Evolutionary conservation across 345 rosid species (phyloP).

Genomic region (Psidium friedrichsthalianum): DNA sequence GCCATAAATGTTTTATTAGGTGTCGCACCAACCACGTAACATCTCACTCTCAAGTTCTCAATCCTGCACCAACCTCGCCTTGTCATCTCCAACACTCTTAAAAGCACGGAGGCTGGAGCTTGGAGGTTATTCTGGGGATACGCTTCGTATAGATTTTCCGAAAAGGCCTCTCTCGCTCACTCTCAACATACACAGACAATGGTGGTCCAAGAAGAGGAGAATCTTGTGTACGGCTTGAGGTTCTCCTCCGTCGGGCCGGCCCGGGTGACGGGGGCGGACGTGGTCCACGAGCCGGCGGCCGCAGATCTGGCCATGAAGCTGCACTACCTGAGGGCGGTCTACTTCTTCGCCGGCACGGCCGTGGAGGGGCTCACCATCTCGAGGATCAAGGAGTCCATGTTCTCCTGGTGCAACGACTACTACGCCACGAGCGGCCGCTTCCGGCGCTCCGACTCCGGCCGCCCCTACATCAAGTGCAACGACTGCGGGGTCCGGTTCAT

Average conservation of each 20-base stretch:
- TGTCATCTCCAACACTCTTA: neutral
- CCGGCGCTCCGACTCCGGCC: slow-evolving; percentile 34
- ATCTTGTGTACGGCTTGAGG: slow-evolving; percentile 27
- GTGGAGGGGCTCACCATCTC: slow-evolving; percentile 23
- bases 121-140: neutral
- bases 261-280: slow-evolving; percentile 25
- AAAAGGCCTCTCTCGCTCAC: neutral
- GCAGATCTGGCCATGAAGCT: slow-evolving; percentile 81
- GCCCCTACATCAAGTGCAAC: slow-evolving; percentile 68
- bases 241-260: slow-evolving; percentile 55
- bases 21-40: neutral
- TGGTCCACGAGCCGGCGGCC: slow-evolving; percentile 22
- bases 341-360: slow-evolving; percentile 33
- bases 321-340: slow-evolving; percentile 48
- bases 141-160: neutral
- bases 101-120: neutral
- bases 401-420: slow-evolving; percentile 30
- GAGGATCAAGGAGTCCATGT: slow-evolving; percentile 41
- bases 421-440: slow-evolving; percentile 41
- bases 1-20: neutral
- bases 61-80: neutral
- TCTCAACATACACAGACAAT: neutral
- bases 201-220: slow-evolving; percentile 1
- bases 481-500: slow-evolving; percentile 59
- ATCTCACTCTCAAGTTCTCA: neutral